Percentiles rank a stretch among this genome's conserved stretches.
Conservation (phyloP, 495 filamentous ascomycete genomes). For the Extremus antarcticus region DNA sequence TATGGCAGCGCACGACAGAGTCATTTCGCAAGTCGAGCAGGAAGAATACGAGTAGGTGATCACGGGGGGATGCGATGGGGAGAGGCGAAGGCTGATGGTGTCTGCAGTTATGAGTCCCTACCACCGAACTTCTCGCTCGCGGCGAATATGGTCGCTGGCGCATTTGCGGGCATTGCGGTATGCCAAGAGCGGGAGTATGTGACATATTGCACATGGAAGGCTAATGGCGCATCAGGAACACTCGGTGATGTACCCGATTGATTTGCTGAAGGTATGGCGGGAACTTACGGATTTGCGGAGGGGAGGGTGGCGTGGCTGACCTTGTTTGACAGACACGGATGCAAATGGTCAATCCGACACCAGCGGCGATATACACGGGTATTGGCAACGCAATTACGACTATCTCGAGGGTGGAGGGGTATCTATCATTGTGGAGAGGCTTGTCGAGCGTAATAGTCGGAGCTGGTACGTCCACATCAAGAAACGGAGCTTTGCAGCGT, state of each 20-base stretch:
- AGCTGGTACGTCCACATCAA: conserved; percentile 54
- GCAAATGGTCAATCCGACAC: conserved; percentile 85
- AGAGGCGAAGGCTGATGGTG: neutral
- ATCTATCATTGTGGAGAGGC: conserved; percentile 87
- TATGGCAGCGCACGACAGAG: conserved; percentile 31
- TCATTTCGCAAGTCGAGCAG: conserved; percentile 21
- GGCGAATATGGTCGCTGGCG: conserved; percentile 82
- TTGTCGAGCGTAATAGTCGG: conserved; percentile 93
- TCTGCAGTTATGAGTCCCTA: conserved; percentile 53
- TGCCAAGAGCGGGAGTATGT: conserved; percentile 1
- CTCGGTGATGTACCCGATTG: conserved; percentile 97
- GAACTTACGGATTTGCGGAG: neutral
- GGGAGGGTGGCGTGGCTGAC: neutral
- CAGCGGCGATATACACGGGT: conserved; percentile 78
- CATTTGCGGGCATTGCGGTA: conserved; percentile 96
- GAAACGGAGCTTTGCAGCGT: neutral
- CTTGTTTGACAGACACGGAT: conserved; percentile 65
- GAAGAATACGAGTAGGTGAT: conserved; percentile 30
- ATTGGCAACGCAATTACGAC: conserved; percentile 85
- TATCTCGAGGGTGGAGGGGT: conserved; percentile 80
- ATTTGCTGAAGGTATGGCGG: conserved; percentile 81
- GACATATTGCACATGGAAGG: neutral
- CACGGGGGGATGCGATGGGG: neutral
- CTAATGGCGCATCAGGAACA: conserved; percentile 44
- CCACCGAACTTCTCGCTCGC: conserved; percentile 58